These are phyloP conservation scores for Cystobasidium sp. DNA, from an alignment of 1,284 basidiomycete species.

Conservation along the genomic window DNA sequence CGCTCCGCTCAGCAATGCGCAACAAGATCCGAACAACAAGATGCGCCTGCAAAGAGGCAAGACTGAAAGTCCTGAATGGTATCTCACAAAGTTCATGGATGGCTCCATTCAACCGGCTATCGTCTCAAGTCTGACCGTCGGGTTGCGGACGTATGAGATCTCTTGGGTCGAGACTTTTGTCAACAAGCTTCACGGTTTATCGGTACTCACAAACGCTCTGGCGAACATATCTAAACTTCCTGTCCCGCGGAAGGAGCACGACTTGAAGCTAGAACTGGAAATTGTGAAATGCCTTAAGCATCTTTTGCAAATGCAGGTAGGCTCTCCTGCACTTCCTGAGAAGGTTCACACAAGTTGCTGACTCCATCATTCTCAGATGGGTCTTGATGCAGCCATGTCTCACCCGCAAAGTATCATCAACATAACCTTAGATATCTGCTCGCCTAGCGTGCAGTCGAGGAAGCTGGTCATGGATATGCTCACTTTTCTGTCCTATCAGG, in stretches of 20 bases:
- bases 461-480: conserved; percentile 79
- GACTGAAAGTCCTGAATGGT: conserved; percentile 62
- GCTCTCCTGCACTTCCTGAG: conserved; percentile 49
- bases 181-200: conserved; percentile 76
- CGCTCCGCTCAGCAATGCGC: conserved; percentile 5
- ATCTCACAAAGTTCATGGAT: conserved; percentile 86
- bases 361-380: conserved; percentile 61
- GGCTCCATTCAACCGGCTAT: conserved; percentile 80
- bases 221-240: conserved; percentile 72
- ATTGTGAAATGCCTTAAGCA: conserved; percentile 84
- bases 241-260: conserved; percentile 64
- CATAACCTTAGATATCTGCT: conserved; percentile 82
- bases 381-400: conserved; percentile 75
- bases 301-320: conserved; percentile 76
- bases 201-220: conserved; percentile 80
- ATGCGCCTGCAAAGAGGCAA: conserved; percentile 52
- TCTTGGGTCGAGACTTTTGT: conserved; percentile 71
- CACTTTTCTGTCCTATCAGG: conserved; percentile 62
- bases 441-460: conserved; percentile 77
- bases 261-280: conserved; percentile 81
- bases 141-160: conserved; percentile 77
- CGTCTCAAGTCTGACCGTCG: conserved; percentile 76
- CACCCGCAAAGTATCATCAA: conserved; percentile 79
- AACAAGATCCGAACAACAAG: conserved; percentile 49
- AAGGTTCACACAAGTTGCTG: too few species aligned